These are phyloP conservation scores for Albatrellus ellisii DNA, from an alignment of 768 basidiomycete genomes.

Conservation along the genomic window DNA sequence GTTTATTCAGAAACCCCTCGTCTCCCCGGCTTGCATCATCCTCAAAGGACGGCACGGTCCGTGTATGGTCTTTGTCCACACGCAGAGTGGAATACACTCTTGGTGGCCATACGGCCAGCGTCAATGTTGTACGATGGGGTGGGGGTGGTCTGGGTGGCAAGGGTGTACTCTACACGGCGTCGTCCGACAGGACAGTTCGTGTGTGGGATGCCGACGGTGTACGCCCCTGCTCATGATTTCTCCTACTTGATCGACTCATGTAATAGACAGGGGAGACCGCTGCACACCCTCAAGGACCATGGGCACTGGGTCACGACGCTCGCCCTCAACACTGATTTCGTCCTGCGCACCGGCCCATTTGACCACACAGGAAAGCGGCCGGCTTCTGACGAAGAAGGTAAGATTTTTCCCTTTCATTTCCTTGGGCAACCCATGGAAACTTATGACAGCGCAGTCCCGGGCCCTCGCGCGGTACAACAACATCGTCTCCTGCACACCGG, in stretches of 20 bases:
- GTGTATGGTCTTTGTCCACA: conserved; percentile 78
- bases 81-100: conserved; percentile 71
- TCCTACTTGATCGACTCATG: background rate
- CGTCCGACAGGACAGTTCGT: conserved; percentile 86
- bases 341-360: conserved; percentile 88
- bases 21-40: conserved; percentile 85
- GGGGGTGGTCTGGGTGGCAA: conserved; percentile 55
- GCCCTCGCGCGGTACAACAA: conserved; percentile 71
- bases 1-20: conserved; percentile 49
- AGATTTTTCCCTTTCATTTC: conserved; percentile 9
- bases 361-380: conserved; percentile 79
- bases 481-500: conserved; percentile 48
- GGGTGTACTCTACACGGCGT: conserved; percentile 87
- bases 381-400: conserved; percentile 73
- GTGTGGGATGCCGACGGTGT: conserved; percentile 87
- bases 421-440: background rate
- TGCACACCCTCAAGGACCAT: conserved; percentile 85
- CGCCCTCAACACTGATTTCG: conserved; percentile 89
- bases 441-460: conserved; percentile 49
- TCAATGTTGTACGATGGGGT: conserved; percentile 95
- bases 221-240: background rate
- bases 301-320: conserved; percentile 99
- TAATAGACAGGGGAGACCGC: conserved; percentile 56
- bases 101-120: conserved; percentile 87
- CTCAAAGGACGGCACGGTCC: conserved; percentile 91